phyloP scores from a whole-genome alignment of 345 rosid genomes.

The Punica granatum region DNA sequence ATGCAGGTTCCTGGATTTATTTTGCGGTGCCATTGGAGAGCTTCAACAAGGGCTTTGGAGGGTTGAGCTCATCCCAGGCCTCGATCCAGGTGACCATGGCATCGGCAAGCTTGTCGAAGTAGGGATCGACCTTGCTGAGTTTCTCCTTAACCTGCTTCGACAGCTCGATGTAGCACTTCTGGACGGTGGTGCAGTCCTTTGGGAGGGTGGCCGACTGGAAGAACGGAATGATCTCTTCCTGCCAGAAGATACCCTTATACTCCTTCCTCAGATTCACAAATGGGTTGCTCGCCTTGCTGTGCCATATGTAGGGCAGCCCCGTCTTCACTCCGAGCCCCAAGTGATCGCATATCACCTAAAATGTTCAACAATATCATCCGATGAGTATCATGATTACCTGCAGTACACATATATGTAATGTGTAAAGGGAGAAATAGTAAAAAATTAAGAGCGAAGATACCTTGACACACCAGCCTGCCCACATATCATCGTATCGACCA shows the following conservation, averaged over 20 bases:
- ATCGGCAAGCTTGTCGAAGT: constrained; percentile 77
- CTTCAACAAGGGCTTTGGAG: constrained; percentile 10
- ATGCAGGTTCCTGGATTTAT: neutral
- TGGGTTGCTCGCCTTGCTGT: constrained; percentile 96
- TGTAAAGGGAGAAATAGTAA: no score
- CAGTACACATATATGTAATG: no score
- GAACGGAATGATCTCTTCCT: constrained; percentile 92
- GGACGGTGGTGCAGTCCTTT: constrained; percentile 71
- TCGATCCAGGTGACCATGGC: constrained; percentile 97
- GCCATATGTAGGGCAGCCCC: constrained; percentile 78
- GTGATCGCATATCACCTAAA: constrained; percentile 81
- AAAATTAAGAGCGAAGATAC: constrained; percentile 19
- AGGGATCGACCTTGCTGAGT: constrained; percentile 65
- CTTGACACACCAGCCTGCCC: constrained; percentile 99
- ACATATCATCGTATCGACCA: constrained; percentile 92
- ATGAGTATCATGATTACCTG: constrained; percentile 2
- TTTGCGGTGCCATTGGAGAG: constrained; percentile 41
- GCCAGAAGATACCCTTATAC: constrained; percentile 92
- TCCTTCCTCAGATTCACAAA: constrained; percentile 88
- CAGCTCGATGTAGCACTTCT: constrained; percentile 75
- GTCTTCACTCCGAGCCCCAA: constrained; percentile 83
- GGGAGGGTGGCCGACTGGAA: constrained; percentile 62
- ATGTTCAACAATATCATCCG: neutral
- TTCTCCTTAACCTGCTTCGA: constrained; percentile 77
- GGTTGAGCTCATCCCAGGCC: constrained; percentile 96